Conservation (phyloP, 2,329 filamentous ascomycete species). For the Colletotrichum musae region DNA sequence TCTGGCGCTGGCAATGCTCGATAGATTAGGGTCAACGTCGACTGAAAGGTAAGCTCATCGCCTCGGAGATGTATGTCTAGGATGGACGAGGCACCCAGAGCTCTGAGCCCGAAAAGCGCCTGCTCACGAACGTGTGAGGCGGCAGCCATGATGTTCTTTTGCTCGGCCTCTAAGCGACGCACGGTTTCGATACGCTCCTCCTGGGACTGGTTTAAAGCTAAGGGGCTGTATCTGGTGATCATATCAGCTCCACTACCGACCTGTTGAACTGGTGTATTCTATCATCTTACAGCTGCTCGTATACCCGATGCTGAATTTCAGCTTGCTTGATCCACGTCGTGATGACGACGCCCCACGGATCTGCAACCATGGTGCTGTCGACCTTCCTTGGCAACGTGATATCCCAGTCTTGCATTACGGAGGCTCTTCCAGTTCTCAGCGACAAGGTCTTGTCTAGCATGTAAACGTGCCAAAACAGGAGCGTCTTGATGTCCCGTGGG, state of each 20-base stretch:
- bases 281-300: constrained; percentile 61
- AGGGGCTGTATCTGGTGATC: constrained; percentile 63
- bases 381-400: constrained; percentile 64
- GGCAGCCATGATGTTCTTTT: constrained; percentile 53
- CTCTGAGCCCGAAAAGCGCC: constrained; percentile 54
- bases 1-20: constrained; percentile 64
- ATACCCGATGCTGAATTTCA: constrained; percentile 71
- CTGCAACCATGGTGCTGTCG: constrained; percentile 48
- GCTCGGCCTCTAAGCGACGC: constrained; percentile 54
- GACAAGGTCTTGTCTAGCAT: constrained; percentile 69
- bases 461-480: constrained; percentile 68
- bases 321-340: constrained; percentile 69
- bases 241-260: constrained; percentile 22
- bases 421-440: constrained; percentile 67
- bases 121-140: constrained; percentile 53
- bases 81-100: constrained; percentile 55
- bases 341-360: constrained; percentile 64
- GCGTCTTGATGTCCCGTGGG: constrained; percentile 52
- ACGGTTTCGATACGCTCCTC: constrained; percentile 58
- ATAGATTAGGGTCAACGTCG: constrained; percentile 66
- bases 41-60: constrained; percentile 63
- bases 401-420: constrained; percentile 71
- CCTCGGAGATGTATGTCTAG: constrained; percentile 61
- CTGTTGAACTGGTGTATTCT: not conserved
- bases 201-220: constrained; percentile 57